These are phyloP conservation scores for Apophysomyces variabilis DNA, from an alignment of 371 early-diverging fungal genomes.

Conservation along the genomic window DNA sequence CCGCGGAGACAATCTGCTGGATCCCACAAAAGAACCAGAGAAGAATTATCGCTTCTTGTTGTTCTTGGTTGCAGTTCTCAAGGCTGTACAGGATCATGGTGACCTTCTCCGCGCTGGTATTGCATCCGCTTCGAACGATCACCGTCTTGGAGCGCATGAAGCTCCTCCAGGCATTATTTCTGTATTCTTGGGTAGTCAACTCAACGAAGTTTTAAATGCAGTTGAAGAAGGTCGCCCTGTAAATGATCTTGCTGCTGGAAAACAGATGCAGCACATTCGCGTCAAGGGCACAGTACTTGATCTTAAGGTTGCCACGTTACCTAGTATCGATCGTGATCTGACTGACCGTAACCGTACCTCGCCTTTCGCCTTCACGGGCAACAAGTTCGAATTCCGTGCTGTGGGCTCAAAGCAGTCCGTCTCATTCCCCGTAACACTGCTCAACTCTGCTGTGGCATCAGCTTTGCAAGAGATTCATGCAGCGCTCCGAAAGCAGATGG, in stretches of 20 bases:
- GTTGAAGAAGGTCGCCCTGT: slow-evolving; percentile 88
- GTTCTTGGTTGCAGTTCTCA: slow-evolving; percentile 88
- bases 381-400: slow-evolving; percentile 99
- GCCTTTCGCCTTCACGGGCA: slow-evolving; percentile 98
- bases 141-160: slow-evolving; percentile 97
- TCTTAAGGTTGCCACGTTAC: slow-evolving; percentile 92
- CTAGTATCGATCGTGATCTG: slow-evolving; percentile 92
- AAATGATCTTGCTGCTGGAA: slow-evolving; percentile 76
- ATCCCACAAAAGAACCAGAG: slow-evolving; percentile 92
- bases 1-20: slow-evolving; percentile 93
- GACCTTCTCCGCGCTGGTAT: slow-evolving; percentile 80
- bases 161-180: slow-evolving; percentile 98
- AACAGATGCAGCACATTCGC: slow-evolving; percentile 86
- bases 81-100: slow-evolving; percentile 91
- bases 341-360: slow-evolving; percentile 99
- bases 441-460: slow-evolving; percentile 93
- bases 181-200: slow-evolving; percentile 94
- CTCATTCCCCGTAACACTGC: slow-evolving; percentile 91
- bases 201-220: slow-evolving; percentile 91
- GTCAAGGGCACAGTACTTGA: slow-evolving; percentile 95
- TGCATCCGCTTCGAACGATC: slow-evolving; percentile 94
- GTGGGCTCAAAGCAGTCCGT: slow-evolving; percentile 98
- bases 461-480: slow-evolving; percentile 77
- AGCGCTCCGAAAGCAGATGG: slow-evolving; percentile 77
- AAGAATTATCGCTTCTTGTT: slow-evolving; percentile 96